These are phyloP conservation scores for Pseudopyricularia javanii DNA, from an alignment of 2,329 filamentous ascomycete species.

Conservation along the genomic window DNA sequence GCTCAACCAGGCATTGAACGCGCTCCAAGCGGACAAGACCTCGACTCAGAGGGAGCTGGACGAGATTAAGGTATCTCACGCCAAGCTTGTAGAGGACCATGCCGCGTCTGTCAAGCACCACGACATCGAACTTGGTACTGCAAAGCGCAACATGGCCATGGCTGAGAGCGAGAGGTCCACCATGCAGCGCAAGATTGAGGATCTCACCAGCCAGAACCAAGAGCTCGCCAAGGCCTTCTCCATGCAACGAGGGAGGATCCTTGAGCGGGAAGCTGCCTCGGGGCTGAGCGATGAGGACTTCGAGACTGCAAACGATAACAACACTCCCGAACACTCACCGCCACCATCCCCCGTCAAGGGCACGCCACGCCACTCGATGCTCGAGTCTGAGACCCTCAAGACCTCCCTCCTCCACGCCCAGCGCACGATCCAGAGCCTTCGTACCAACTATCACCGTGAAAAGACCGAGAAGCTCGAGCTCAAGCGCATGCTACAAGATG, in stretches of 20 bases:
- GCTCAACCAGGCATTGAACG: conserved; percentile 59
- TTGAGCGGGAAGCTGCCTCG: conserved; percentile 50
- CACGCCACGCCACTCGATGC: conserved; percentile 76
- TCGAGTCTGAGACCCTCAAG: conserved; percentile 94
- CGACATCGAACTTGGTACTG: conserved; percentile 74
- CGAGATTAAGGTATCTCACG: conserved; percentile 69
- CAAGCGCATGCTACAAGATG: conserved; percentile 87
- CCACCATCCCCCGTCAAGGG: conserved; percentile 83
- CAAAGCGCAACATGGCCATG: conserved; percentile 67
- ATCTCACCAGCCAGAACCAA: conserved; percentile 78
- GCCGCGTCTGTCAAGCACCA: conserved; percentile 65
- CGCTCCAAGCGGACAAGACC: conserved; percentile 63
- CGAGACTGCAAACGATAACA: conserved; percentile 53
- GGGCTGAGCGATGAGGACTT: conserved; percentile 50
- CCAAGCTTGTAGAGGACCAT: conserved; percentile 74
- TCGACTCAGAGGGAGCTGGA: conserved; percentile 76
- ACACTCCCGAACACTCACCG: conserved; percentile 80
- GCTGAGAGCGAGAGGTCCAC: conserved; percentile 68
- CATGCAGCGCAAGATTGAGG: conserved; percentile 76
- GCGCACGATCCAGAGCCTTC: conserved; percentile 89
- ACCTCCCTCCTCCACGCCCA: conserved; percentile 91
- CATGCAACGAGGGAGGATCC: conserved; percentile 53
- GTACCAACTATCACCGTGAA: conserved; percentile 89
- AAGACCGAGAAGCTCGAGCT: conserved; percentile 98
- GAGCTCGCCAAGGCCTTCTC: conserved; percentile 80